phyloP scores from a whole-genome alignment of 2,329 filamentous ascomycete species.

The Whalleya microplaca region DNA sequence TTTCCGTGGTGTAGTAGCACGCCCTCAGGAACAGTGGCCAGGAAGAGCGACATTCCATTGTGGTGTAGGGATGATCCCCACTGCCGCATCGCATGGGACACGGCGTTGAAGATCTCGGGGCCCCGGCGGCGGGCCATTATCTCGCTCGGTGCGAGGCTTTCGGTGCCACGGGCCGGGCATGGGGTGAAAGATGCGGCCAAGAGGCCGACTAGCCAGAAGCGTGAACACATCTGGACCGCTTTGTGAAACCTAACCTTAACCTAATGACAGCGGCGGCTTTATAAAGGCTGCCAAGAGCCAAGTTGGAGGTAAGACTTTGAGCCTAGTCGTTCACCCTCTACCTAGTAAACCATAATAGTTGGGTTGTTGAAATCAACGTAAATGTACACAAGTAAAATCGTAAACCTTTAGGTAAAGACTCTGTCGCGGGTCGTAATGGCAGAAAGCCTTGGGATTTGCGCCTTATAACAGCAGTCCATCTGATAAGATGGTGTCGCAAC shows the following conservation, averaged over 20 bases:
- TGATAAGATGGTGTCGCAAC: background rate
- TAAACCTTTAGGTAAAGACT: too few species aligned
- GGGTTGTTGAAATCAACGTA: too few species aligned
- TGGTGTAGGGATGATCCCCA: constrained; percentile 65
- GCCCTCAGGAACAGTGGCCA: constrained; percentile 57
- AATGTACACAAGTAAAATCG: too few species aligned
- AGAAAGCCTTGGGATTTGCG: background rate
- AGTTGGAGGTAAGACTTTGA: too few species aligned
- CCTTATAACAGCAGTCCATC: background rate
- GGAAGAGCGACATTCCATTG: constrained; percentile 66
- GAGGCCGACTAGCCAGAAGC: constrained; percentile 1
- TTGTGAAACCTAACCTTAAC: background rate
- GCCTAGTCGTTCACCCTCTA: too few species aligned
- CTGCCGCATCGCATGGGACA: constrained; percentile 64
- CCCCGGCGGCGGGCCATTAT: background rate
- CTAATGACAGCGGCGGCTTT: background rate
- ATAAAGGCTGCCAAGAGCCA: background rate
- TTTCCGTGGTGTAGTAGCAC: constrained; percentile 63
- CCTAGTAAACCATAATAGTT: too few species aligned
- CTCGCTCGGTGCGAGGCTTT: constrained; percentile 5
- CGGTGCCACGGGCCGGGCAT: background rate
- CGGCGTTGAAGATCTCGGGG: constrained; percentile 58
- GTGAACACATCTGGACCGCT: background rate
- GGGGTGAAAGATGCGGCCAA: background rate
- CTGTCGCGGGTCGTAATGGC: too few species aligned